Evolutionary conservation across 108 stramenopile genomes (phyloP).

Genomic region (Conticribra guillardii): DNA sequence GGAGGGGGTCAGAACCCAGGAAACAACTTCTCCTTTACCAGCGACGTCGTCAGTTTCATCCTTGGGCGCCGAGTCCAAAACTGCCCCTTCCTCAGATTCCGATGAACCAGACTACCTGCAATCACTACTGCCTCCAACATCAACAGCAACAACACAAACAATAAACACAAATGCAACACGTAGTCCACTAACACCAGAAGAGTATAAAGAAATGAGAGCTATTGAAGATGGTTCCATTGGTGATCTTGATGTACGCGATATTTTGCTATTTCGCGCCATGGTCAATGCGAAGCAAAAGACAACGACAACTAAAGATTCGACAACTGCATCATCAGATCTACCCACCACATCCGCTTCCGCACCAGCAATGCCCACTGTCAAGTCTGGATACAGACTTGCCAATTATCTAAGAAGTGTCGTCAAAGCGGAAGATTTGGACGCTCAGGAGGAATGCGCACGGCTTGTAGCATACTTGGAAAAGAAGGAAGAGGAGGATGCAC

Average conservation of each 20-base stretch:
- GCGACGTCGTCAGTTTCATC: no score
- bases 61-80: no score
- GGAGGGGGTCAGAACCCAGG: not conserved
- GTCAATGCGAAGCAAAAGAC: constrained; percentile 37
- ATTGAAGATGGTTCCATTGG: constrained; percentile 62
- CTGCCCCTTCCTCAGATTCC: no score
- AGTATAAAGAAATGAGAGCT: constrained; percentile 45
- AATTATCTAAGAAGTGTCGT: constrained; percentile 4
- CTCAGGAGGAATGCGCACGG: constrained; percentile 14
- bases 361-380: not conserved
- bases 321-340: not conserved
- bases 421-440: constrained; percentile 15
- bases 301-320: not conserved
- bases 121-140: no score
- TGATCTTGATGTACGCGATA: constrained; percentile 56
- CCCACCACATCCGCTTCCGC: not conserved
- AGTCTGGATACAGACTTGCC: constrained; percentile 5
- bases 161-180: not conserved
- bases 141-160: not conserved
- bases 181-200: constrained; percentile 37
- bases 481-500: constrained; percentile 19
- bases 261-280: constrained; percentile 61
- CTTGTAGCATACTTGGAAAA: constrained; percentile 44
- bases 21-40: no score
- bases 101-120: no score